Base-by-base conservation (phyloP, 345 rosid species). In the Lepidium aucheri region DNA sequence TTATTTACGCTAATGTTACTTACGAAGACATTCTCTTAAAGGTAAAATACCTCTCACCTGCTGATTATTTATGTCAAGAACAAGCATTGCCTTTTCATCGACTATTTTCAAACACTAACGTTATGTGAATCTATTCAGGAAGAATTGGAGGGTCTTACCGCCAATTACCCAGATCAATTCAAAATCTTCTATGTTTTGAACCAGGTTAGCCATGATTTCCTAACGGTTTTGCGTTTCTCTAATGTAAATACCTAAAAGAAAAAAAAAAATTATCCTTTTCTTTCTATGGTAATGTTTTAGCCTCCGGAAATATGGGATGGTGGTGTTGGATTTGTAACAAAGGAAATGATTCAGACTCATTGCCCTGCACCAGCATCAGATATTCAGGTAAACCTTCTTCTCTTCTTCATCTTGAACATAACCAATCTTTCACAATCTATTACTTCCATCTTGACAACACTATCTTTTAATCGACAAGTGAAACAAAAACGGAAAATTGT, bases 261-360 rank as follows among this genome's bases (percentile, higher is more conserved):
- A 4, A 6, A 28, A 4, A 6, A 28, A 28, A 4, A 1, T 55
- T 45, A 71, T 38, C 15, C 26, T 9, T 34, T 22, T 15, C 24
- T 4, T 42, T 68, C 3, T 50, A 26, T 60, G 16, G 50, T 3
- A 14, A 57, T 52, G 56, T 57, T 6, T 75, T 84, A 93, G 97
- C 93, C 99, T 70, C 96, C 96, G 17, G 94, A 88, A 70, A 76
- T 24, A 12, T 94, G 97, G 99, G 78, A 87, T 65, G 95, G 89
- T 4, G 97, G 99, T 60, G 86, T 83, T 55, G 99, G 96, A 74
- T 91, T 84, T 69, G 91, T 89, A 53, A 73, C 97, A 0, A 87
- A 85, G 86, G 99, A 94, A 74, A 94, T 94, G 86, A 89, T 91
- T 73, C 82, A 83, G 78, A 16, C 76, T 18, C 87, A 85, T 76